Evolutionary conservation across 2,329 filamentous ascomycete species (phyloP).

Genomic region (Fusarium concolor): DNA sequence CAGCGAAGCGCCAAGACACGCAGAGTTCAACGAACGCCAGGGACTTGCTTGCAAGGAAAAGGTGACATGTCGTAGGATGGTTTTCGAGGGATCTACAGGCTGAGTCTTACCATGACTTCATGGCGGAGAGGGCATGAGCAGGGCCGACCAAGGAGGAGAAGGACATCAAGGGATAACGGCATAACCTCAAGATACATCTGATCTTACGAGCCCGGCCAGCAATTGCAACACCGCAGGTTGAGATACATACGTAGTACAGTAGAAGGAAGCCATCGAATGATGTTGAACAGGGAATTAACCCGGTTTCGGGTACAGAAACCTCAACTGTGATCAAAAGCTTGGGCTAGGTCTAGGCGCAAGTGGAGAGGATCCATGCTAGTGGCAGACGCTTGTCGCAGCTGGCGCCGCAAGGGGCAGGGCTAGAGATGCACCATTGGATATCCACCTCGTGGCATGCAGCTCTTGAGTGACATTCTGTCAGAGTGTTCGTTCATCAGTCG

Average conservation of each 20-base stretch:
- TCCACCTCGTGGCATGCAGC: constrained; percentile 42
- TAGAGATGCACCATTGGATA: constrained; percentile 43
- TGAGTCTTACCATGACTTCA: constrained; percentile 34
- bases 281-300: constrained; percentile 27
- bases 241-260: background rate
- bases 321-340: constrained; percentile 14
- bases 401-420: constrained; percentile 42
- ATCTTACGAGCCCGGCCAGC: background rate
- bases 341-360: constrained; percentile 38
- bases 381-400: constrained; percentile 34
- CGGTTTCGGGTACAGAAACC: constrained; percentile 24
- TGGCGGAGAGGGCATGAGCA: constrained; percentile 19
- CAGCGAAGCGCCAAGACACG: constrained; percentile 20
- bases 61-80: constrained; percentile 9
- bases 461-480: constrained; percentile 14
- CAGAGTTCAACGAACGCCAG: constrained; percentile 19
- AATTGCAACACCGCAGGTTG: constrained; percentile 15
- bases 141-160: background rate
- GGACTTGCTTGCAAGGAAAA: constrained; percentile 35
- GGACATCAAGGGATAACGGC: background rate
- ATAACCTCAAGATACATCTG: background rate
- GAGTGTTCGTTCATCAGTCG: constrained; percentile 8
- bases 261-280: constrained; percentile 34
- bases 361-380: constrained; percentile 36
- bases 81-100: constrained; percentile 28